Percentiles rank a stretch among this genome's conserved stretches.
Conservation (phyloP, 257 asterid genomes). For the Petunia axillaris region DNA sequence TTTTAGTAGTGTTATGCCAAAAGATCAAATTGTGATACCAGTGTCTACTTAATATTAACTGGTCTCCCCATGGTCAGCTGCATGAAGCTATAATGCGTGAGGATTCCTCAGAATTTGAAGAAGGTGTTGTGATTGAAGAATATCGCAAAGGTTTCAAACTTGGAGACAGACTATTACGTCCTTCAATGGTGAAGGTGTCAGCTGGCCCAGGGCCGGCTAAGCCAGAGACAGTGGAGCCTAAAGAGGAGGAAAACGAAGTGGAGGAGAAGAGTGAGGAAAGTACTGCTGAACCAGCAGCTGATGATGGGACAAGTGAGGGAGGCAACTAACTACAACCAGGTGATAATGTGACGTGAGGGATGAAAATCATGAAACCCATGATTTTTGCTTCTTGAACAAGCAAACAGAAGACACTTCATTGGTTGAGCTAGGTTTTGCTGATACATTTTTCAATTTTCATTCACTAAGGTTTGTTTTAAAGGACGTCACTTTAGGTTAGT, state of each 20-base stretch:
- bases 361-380: not conserved
- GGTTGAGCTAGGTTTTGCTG: conserved; percentile 5
- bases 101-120: conserved; percentile 74
- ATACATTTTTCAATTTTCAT: conserved; percentile 3
- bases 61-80: conserved; percentile 48
- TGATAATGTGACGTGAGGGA: not conserved
- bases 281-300: conserved; percentile 19
- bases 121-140: conserved; percentile 68
- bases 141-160: conserved; percentile 78
- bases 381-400: not conserved
- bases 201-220: conserved; percentile 86
- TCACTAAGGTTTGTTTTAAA: not conserved
- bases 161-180: conserved; percentile 81
- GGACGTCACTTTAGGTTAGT: conserved; percentile 14
- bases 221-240: conserved; percentile 40
- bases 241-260: conserved; percentile 42
- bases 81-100: conserved; percentile 96
- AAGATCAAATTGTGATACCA: not conserved
- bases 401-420: not conserved
- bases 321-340: conserved; percentile 18
- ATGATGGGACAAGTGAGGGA: conserved; percentile 22
- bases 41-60: conserved; percentile 3
- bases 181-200: conserved; percentile 93
- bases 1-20: conserved; percentile 15
- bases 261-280: conserved; percentile 39